A percentile compares a stretch with the other conserved stretches of the same genome.
phyloP scores from a whole-genome alignment of 495 filamentous ascomycete species.

The Talaromyces borbonicus region DNA sequence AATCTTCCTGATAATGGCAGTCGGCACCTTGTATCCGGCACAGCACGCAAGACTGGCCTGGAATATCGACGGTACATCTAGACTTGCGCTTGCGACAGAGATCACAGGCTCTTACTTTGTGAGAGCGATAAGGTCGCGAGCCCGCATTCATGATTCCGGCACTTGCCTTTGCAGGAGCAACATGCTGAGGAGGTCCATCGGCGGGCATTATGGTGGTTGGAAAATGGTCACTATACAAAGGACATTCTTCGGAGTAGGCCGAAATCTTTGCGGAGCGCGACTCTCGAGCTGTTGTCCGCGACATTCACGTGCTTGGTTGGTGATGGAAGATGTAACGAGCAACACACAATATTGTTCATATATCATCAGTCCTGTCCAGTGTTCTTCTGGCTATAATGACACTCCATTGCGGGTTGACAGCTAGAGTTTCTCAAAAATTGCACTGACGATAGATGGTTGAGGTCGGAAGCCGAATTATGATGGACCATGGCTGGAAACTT shows the following conservation, averaged over 20 bases:
- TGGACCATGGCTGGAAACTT: too few species aligned
- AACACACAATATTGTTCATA: neutral
- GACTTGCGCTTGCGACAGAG: slow-evolving; percentile 44
- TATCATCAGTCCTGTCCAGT: neutral
- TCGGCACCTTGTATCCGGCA: slow-evolving; percentile 42
- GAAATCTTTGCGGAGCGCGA: too few species aligned
- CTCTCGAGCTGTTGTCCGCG: slow-evolving; percentile 4
- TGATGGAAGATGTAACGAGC: too few species aligned
- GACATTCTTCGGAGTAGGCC: too few species aligned
- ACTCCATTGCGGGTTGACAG: too few species aligned
- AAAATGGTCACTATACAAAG: too few species aligned
- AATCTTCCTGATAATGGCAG: slow-evolving; percentile 38
- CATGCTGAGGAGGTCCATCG: neutral
- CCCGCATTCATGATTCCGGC: slow-evolving; percentile 26
- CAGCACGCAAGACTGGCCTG: slow-evolving; percentile 35
- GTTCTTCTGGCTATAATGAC: too few species aligned
- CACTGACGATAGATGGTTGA: too few species aligned
- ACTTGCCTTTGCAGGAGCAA: slow-evolving; percentile 1
- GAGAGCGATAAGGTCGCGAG: slow-evolving; percentile 39
- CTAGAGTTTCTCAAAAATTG: too few species aligned
- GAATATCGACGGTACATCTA: slow-evolving; percentile 40
- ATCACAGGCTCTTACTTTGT: slow-evolving; percentile 42
- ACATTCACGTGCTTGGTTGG: neutral
- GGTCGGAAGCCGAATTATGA: too few species aligned
- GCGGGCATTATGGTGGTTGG: slow-evolving; percentile 4